phyloP scores from a whole-genome alignment of 257 asterid genomes.

The Leonotis leonurus region DNA sequence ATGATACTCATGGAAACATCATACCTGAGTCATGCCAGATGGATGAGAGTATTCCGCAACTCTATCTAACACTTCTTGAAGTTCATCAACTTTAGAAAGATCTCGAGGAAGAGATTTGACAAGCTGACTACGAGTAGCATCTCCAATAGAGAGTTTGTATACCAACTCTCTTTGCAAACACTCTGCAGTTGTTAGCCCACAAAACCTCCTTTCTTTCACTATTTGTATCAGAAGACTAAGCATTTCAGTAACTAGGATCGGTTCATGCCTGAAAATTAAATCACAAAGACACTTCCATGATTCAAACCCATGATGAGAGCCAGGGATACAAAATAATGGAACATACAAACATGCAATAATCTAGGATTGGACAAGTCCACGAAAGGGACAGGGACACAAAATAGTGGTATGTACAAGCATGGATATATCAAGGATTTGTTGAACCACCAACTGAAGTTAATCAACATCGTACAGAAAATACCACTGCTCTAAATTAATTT shows the following conservation, averaged over 20 bases:
- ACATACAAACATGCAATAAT: conserved; percentile 1
- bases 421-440: background rate
- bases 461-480: background rate
- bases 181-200: conserved; percentile 75
- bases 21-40: conserved; percentile 94
- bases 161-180: conserved; percentile 79
- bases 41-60: conserved; percentile 90
- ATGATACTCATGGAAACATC: conserved; percentile 9
- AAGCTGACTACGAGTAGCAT: conserved; percentile 90
- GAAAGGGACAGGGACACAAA: background rate
- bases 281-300: conserved; percentile 2
- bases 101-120: conserved; percentile 89
- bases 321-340: background rate
- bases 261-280: conserved; percentile 66
- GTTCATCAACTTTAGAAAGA: conserved; percentile 63
- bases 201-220: conserved; percentile 84
- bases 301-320: conserved; percentile 1
- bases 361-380: background rate
- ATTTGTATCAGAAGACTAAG: conserved; percentile 79
- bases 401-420: conserved; percentile 2
- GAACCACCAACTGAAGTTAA: conserved; percentile 14
- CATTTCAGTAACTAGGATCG: conserved; percentile 77
- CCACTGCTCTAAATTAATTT: background rate
- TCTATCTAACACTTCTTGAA: conserved; percentile 70
- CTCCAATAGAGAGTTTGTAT: conserved; percentile 75